Evolutionary conservation across 768 basidiomycete genomes (phyloP), one percentile per base, ranked within the genome.

Genomic region (Lanmaoa pseudosensibilis): DNA sequence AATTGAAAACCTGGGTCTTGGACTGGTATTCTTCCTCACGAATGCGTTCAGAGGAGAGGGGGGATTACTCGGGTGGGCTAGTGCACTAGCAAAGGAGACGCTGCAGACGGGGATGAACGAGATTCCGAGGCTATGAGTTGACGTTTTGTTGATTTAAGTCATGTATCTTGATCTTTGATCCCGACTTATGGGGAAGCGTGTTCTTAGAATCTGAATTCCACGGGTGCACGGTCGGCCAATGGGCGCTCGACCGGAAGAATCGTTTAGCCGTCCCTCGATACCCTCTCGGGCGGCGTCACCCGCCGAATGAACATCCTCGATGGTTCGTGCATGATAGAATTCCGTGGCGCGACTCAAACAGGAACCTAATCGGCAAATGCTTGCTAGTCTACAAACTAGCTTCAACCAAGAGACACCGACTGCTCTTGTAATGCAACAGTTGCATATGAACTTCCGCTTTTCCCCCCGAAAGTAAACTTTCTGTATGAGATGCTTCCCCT

Each of bases 401-500:
- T 23, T 59, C 41, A 61, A 16, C 23, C 21, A 5, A 43, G 21
- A 16, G 23, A 58, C 37, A 49, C 27, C n/a, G 54, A 38, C 25
- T 39, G 50, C 56, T 80, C 81, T 51, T 77, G 78, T 65, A 94
- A 92, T 33, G 90, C 91, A 18, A 91, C 80, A 48, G 82, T 90
- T 2, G 89, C 81, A 59, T 81, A 81, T 7, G 79, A 73, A 59
- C 85, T 92, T 3, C 92, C 91, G 38, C 75, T 86, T 54, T 80
- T 80, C n/a, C 92, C 92, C 5, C 88, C 91, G 57, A 88, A 94
- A 10, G 81, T 86, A 69, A 82, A 88, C 15, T 79, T 83, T n/a
- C 81, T 82, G 69, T 92, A 85, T 43, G 83, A 77, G 58, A 92
- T 80, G n/a, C 80, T 79, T 23, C 85, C 92, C 66, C 92, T 93